Base-by-base conservation (phyloP, 176 grass and related monocot species). In the Triticum urartu region DNA sequence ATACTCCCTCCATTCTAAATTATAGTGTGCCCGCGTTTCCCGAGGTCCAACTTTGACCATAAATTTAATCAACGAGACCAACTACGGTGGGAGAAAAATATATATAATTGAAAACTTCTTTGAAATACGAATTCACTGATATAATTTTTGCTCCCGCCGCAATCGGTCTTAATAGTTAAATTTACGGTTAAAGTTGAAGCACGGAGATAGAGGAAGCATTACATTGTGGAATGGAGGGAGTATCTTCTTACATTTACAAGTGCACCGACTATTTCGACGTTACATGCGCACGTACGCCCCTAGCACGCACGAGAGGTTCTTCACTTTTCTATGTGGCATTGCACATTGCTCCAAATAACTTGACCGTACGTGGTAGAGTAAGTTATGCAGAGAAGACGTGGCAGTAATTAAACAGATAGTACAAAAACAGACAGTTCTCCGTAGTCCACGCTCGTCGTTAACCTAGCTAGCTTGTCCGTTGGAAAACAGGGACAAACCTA, bases 401-500 rank as follows among this genome's bases (percentile, higher is more conserved):
- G 47, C 36, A 28, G 39, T 42, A 83, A 54, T 54, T 54, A 21
- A 59, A 59, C 18, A 59, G 56, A 59, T 59, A 59, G 56, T 59
- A 59, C 20, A 59, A 59, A 59, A 59, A 9, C 18, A 59, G 56
- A 59, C 56, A 59, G 56, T 59, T 59, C 18, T 59, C 56, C 56
- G 56, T 59, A 59, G 56, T 59, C 56, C 56, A 59, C 56, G 56
- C 30, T 86, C 35, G 72, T 83, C 72, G 65, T 54, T 70, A 86
- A 83, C 22, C 71, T 74, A 74, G 80, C 64, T 78, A 73, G 81
- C 64, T 78, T 86, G 83, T 70, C 79, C 22, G 52, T 72, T 71
- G n/a, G 32, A 81, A 64, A 38, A 40, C 47, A 68, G 3, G 43
- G 77, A 65, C 59, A 86, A 67, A 68, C 17, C 33, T 70, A 54